phyloP scores from a whole-genome alignment of 2,329 filamentous ascomycete genomes.

The Rhynchosporium graminicola region DNA sequence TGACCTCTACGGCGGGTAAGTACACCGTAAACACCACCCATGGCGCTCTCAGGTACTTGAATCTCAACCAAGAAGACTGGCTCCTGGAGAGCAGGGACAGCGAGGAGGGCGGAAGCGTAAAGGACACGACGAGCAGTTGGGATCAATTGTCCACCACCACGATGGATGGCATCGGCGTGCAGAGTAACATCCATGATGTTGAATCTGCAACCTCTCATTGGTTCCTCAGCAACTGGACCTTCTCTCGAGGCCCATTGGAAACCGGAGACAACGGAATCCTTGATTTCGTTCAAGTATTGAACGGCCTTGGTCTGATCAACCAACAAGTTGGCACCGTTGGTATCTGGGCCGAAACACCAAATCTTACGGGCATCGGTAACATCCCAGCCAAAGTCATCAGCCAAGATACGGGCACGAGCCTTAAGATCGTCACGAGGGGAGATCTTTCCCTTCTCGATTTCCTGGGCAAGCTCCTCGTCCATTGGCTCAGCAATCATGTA shows the following conservation, averaged over 20 bases:
- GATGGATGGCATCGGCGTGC: conserved; percentile 98
- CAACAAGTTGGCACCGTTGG: conserved; percentile 95
- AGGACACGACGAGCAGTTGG: conserved; percentile 96
- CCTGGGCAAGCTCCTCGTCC: conserved; percentile 84
- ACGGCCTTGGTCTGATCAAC: conserved; percentile 99
- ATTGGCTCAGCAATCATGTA: conserved; percentile 93
- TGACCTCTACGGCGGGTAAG: conserved; percentile 97
- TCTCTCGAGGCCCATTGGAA: conserved; percentile 99
- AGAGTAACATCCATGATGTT: conserved; percentile 99
- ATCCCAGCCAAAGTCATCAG: conserved; percentile 98
- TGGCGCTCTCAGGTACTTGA: conserved; percentile 95
- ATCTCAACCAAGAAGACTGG: conserved; percentile 99
- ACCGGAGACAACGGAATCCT: conserved; percentile 98
- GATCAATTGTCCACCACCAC: conserved; percentile 99
- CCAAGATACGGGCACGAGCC: conserved; percentile 90
- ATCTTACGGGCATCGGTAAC: conserved; percentile 99
- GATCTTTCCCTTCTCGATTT: conserved; percentile 92
- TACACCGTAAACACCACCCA: conserved; percentile 99
- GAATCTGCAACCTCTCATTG: conserved; percentile 95
- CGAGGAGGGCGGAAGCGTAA: conserved; percentile 88
- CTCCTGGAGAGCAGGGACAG: conserved; percentile 89
- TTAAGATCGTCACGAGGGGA: conserved; percentile 98
- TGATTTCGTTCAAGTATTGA: conserved; percentile 99
- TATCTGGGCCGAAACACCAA: conserved; percentile 99
- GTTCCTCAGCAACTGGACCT: conserved; percentile 97